Conservation (phyloP, 2,329 filamentous ascomycete species). For the Diaporthe helianthi region DNA sequence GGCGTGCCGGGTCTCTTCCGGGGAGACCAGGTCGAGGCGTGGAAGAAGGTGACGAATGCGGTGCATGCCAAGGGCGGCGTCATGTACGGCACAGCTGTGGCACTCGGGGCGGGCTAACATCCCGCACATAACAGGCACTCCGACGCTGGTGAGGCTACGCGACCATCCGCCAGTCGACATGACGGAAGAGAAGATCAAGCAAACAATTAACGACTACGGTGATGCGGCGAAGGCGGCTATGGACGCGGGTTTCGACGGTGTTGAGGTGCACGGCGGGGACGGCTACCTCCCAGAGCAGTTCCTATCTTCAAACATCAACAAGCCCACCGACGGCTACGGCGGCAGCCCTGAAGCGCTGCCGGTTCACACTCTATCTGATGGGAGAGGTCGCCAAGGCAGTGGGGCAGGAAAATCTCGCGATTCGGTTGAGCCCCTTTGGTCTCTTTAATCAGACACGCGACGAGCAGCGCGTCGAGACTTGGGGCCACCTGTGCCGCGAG, state of each 20-base stretch:
- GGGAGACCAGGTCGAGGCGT: conserved; percentile 58
- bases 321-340: conserved; percentile 60
- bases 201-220: conserved; percentile 43
- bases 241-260: conserved; percentile 57
- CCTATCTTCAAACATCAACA: conserved; percentile 60
- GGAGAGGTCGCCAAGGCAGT: conserved; percentile 58
- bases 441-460: conserved; percentile 55
- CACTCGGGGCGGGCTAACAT: conserved; percentile 56
- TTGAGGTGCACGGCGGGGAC: conserved; percentile 50
- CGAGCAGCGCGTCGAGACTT: conserved; percentile 63
- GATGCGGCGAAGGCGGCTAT: conserved; percentile 52
- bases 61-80: conserved; percentile 65
- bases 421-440: conserved; percentile 62
- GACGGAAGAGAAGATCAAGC: conserved; percentile 51
- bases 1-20: conserved; percentile 64
- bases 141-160: conserved; percentile 24
- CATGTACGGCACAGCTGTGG: conserved; percentile 68
- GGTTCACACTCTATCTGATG: conserved; percentile 59
- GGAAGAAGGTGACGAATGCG: conserved; percentile 63
- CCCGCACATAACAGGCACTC: conserved; percentile 28
- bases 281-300: conserved; percentile 60
- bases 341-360: conserved; percentile 60
- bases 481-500: conserved; percentile 58
- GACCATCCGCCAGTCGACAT: conserved; percentile 35
- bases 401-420: conserved; percentile 55